Conservation (phyloP, 2,329 filamentous ascomycete species). For the Phialocephala sp. region DNA sequence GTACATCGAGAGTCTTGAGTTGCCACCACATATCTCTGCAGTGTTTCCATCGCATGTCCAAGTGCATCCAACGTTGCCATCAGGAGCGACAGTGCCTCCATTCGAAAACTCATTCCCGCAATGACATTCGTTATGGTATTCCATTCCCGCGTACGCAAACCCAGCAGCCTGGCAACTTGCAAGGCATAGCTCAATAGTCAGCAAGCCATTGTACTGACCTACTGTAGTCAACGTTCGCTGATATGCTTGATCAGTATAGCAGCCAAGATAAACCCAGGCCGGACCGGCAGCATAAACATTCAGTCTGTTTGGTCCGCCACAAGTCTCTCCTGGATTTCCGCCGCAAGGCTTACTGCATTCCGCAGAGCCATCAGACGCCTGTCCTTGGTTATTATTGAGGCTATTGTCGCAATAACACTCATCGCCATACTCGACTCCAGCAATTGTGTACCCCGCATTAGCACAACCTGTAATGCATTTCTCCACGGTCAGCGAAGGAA, state of each 20-base stretch:
- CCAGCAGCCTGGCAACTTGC: neutral
- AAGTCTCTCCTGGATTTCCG: neutral
- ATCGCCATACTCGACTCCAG: slow-evolving; percentile 1
- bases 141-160: neutral
- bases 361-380: neutral
- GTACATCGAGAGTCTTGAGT: slow-evolving; percentile 19
- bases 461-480: neutral
- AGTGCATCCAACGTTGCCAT: slow-evolving; percentile 28
- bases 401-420: neutral
- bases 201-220: neutral
- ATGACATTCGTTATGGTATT: slow-evolving; percentile 1
- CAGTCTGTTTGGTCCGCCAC: neutral
- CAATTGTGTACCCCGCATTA: neutral
- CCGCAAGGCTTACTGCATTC: neutral
- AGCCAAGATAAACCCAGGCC: neutral
- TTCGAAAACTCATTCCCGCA: slow-evolving; percentile 12
- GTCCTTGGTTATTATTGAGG: neutral
- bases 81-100: slow-evolving; percentile 12
- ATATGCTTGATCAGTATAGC: slow-evolving; percentile 3
- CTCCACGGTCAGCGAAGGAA: neutral
- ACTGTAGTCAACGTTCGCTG: neutral
- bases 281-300: slow-evolving; percentile 2
- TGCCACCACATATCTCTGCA: slow-evolving; percentile 35
- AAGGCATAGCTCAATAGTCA: slow-evolving; percentile 3
- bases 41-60: slow-evolving; percentile 30